Evolutionary conservation across 176 grass and related monocot species (phyloP).

Genomic region (Otatea glauca): DNA sequence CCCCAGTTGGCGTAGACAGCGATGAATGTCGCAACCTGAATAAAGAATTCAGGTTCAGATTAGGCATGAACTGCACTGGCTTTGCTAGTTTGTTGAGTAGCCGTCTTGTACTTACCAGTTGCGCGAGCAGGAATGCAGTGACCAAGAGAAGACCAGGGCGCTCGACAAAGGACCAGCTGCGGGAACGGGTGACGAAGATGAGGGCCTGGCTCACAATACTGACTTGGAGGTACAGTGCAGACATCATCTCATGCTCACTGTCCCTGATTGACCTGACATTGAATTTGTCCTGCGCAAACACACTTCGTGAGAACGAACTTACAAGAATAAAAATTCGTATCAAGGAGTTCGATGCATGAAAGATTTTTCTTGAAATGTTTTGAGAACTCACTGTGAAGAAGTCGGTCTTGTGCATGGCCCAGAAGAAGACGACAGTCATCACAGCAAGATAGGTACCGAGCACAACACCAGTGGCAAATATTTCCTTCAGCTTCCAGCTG

Average conservation of each 20-base stretch:
- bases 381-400: slow-evolving; percentile 72
- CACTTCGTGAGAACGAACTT: slow-evolving; percentile 22
- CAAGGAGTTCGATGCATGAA: neutral
- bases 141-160: slow-evolving; percentile 83
- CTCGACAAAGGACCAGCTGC: slow-evolving; percentile 85
- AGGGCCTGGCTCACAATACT: slow-evolving; percentile 98
- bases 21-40: slow-evolving; percentile 80
- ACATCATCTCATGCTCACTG: slow-evolving; percentile 74
- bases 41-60: neutral
- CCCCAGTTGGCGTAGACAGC: slow-evolving; percentile 96
- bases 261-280: slow-evolving; percentile 66
- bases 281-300: slow-evolving; percentile 75
- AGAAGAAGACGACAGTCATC: slow-evolving; percentile 99
- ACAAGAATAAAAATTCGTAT: neutral
- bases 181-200: slow-evolving; percentile 92
- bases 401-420: slow-evolving; percentile 77
- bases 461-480: slow-evolving; percentile 90
- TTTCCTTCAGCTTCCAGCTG: slow-evolving; percentile 98
- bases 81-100: neutral
- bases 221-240: slow-evolving; percentile 96
- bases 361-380: neutral
- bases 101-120: slow-evolving; percentile 61
- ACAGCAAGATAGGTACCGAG: slow-evolving; percentile 85
- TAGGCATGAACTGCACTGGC: neutral
- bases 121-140: slow-evolving; percentile 78